Percentiles rank a stretch among this genome's conserved stretches.
phyloP scores from a whole-genome alignment of 192 early-diverging fungal species.

The Thamnidium elegans region DNA sequence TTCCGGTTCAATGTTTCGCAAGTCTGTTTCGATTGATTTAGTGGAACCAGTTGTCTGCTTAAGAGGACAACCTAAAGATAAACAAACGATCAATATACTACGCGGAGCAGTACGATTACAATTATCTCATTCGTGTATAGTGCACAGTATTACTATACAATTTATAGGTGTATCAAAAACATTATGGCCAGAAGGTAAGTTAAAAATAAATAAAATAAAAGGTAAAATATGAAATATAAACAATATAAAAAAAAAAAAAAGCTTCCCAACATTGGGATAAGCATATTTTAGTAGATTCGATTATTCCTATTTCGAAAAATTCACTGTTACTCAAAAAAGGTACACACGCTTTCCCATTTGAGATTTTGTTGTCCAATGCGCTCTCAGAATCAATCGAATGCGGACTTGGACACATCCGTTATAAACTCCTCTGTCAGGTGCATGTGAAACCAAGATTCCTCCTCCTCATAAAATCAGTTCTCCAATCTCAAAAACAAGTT shows the following conservation, averaged over 20 bases:
- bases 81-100: conserved; percentile 22
- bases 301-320: conserved; percentile 4
- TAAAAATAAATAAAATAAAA: background rate
- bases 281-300: conserved; percentile 22
- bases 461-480: background rate
- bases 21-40: conserved; percentile 30
- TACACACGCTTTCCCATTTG: conserved; percentile 28
- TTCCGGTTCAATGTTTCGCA: conserved; percentile 18
- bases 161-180: conserved; percentile 35
- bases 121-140: background rate
- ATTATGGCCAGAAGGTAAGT: conserved; percentile 34
- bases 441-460: conserved; percentile 17
- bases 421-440: conserved; percentile 26
- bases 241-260: background rate
- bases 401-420: conserved; percentile 25
- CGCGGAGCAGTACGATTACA: conserved; percentile 25
- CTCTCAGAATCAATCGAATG: conserved; percentile 36
- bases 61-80: conserved; percentile 18
- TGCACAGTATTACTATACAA: conserved; percentile 21
- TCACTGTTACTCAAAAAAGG: conserved; percentile 14
- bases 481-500: conserved; percentile 13
- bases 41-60: conserved; percentile 31
- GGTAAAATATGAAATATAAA: background rate
- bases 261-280: conserved; percentile 29
- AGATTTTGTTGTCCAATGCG: conserved; percentile 29